Percentiles rank a stretch among this genome's conserved stretches.
phyloP scores from a whole-genome alignment of 371 early-diverging fungal genomes.

The Dinochytrium kinnereticum region DNA sequence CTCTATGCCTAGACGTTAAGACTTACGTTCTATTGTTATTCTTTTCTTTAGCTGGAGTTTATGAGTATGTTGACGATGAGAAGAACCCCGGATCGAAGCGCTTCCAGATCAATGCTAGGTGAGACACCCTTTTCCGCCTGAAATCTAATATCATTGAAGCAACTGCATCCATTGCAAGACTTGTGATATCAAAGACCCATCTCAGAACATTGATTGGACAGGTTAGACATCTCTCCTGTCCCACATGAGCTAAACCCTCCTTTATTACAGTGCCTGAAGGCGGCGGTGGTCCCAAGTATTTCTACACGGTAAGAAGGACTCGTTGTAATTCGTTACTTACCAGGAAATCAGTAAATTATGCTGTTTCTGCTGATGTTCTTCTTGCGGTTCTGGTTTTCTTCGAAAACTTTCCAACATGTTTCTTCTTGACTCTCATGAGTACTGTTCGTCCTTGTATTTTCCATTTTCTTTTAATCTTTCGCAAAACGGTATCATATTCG shows the following conservation, averaged over 20 bases:
- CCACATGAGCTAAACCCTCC: background rate
- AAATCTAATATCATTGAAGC: constrained; percentile 15
- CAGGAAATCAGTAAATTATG: too few species aligned
- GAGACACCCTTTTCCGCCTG: background rate
- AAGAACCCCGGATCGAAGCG: constrained; percentile 82
- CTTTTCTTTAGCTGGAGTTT: constrained; percentile 82
- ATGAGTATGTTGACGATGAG: constrained; percentile 96
- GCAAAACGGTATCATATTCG: too few species aligned
- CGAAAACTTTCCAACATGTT: too few species aligned
- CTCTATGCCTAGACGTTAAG: background rate
- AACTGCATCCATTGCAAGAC: constrained; percentile 99
- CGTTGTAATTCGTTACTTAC: too few species aligned
- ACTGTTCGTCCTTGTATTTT: too few species aligned
- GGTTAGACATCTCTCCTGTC: constrained; percentile 17
- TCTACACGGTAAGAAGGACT: too few species aligned
- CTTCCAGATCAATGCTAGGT: constrained; percentile 95
- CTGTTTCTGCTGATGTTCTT: too few species aligned
- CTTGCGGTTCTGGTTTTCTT: too few species aligned
- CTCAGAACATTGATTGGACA: constrained; percentile 98
- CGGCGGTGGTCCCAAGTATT: constrained; percentile 89
- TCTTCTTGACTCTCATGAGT: too few species aligned
- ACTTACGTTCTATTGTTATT: background rate
- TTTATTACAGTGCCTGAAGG: constrained; percentile 84
- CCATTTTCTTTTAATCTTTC: too few species aligned
- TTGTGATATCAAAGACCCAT: constrained; percentile 98